These are phyloP conservation scores for Rhizopogon vulgaris DNA, from an alignment of 768 basidiomycete species.

Conservation along the genomic window DNA sequence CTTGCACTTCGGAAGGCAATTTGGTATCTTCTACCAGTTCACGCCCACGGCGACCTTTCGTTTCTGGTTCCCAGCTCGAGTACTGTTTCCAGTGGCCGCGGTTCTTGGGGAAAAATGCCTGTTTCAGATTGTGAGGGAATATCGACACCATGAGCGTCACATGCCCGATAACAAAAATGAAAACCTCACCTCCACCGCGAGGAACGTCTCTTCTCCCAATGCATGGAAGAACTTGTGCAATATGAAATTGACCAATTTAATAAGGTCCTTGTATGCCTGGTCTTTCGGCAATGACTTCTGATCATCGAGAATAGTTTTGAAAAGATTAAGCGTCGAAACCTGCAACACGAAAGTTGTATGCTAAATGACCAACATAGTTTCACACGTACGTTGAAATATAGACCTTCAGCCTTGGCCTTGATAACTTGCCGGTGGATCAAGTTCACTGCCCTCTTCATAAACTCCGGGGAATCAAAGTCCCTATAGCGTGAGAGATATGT, in stretches of 20 bases:
- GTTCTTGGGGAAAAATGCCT: slow-evolving; percentile 91
- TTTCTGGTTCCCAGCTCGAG: slow-evolving; percentile 66
- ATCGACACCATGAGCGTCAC: slow-evolving; percentile 15
- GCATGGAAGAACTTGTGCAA: slow-evolving; percentile 94
- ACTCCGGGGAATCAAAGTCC: slow-evolving; percentile 68
- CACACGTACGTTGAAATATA: slow-evolving; percentile 84
- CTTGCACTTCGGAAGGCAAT: slow-evolving; percentile 62
- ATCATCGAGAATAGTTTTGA: slow-evolving; percentile 81
- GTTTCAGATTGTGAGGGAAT: slow-evolving; percentile 4
- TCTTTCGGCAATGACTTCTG: slow-evolving; percentile 74
- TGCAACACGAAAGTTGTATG: slow-evolving; percentile 28
- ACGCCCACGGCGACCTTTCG: slow-evolving; percentile 30
- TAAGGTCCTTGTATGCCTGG: slow-evolving; percentile 75
- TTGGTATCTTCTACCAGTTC: slow-evolving; percentile 29
- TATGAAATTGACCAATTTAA: slow-evolving; percentile 78
- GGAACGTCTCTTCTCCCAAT: slow-evolving; percentile 74
- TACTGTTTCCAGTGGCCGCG: slow-evolving; percentile 80
- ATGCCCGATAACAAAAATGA: slow-evolving; percentile 20
- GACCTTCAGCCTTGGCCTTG: slow-evolving; percentile 84
- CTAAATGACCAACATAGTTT: not conserved
- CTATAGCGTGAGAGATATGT: slow-evolving; percentile 78
- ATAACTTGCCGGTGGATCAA: slow-evolving; percentile 90
- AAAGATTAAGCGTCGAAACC: slow-evolving; percentile 87
- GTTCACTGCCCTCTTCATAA: slow-evolving; percentile 85
- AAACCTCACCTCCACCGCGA: slow-evolving; percentile 75